Evolutionary conservation across 345 rosid species (phyloP).

Genomic region (Xanthoceras sorbifolium): DNA sequence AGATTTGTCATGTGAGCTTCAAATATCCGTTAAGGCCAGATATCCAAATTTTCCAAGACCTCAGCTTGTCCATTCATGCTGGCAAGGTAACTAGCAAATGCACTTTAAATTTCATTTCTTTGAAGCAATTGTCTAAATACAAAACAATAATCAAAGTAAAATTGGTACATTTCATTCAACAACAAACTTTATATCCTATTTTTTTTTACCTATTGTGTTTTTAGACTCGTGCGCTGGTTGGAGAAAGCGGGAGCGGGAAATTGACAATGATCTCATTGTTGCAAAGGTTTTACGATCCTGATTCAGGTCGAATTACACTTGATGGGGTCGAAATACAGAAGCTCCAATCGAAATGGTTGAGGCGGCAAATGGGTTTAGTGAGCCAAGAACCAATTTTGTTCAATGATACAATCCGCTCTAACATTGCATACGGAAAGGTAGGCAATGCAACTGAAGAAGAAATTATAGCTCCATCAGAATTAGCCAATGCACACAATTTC

Average conservation of each 20-base stretch:
- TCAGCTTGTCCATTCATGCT: conserved; percentile 58
- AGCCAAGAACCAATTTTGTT: conserved; percentile 83
- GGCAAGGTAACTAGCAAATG: conserved; percentile 50
- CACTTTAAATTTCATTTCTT: neutral
- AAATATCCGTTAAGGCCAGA: conserved; percentile 77
- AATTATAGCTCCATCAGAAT: conserved; percentile 63
- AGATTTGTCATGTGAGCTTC: conserved; percentile 63
- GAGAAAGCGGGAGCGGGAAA: conserved; percentile 89
- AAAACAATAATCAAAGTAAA: neutral
- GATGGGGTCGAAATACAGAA: conserved; percentile 69
- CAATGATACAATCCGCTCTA: conserved; percentile 69
- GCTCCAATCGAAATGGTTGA: conserved; percentile 65
- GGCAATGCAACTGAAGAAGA: conserved; percentile 68
- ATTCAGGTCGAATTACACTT: conserved; percentile 66
- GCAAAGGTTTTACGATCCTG: conserved; percentile 85
- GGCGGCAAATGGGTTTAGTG: conserved; percentile 79
- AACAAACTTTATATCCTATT: too few relatives aligned
- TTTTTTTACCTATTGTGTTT: too few relatives aligned
- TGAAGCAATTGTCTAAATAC: neutral
- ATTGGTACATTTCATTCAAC: neutral
- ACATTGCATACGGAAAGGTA: conserved; percentile 75
- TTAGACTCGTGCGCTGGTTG: conserved; percentile 85
- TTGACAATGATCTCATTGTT: conserved; percentile 68
- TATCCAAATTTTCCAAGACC: conserved; percentile 61
- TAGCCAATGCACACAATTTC: conserved; percentile 85